Conservation (phyloP, 768 basidiomycete species). For the Pleurotus giganteus region DNA sequence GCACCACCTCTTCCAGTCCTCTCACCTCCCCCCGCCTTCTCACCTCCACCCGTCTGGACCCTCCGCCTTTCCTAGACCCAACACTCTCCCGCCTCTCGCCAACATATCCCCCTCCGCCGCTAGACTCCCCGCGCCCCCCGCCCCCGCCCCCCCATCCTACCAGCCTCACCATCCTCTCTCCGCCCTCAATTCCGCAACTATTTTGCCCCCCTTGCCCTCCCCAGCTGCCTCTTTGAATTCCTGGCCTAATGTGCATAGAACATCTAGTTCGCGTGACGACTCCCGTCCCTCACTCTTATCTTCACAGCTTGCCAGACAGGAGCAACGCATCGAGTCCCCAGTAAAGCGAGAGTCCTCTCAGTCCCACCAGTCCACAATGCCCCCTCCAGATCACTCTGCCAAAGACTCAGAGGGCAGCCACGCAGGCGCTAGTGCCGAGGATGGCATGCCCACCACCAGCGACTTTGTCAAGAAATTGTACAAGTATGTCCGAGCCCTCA, state of each 20-base stretch:
- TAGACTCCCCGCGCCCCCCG: conserved; percentile 2
- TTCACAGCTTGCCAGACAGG: conserved; percentile 17
- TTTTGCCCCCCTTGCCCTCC: conserved; percentile 20
- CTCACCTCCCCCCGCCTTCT: conserved; percentile 20
- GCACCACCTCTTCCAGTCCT: conserved; percentile 17
- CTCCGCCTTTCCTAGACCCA: conserved; percentile 13
- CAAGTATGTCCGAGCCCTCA: conserved; percentile 54
- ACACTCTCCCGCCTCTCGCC: conserved; percentile 18
- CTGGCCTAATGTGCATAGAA: conserved; percentile 29
- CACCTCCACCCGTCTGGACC: conserved; percentile 17
- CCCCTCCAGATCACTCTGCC: conserved; percentile 6
- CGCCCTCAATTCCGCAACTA: conserved; percentile 25
- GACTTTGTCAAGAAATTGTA: conserved; percentile 95
- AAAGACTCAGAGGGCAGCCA: neutral
- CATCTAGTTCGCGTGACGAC: conserved; percentile 43
- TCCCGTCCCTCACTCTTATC: conserved; percentile 22
- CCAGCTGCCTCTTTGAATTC: conserved; percentile 18
- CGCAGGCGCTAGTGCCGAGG: conserved; percentile 37
- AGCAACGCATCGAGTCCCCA: conserved; percentile 4
- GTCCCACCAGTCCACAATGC: conserved; percentile 2
- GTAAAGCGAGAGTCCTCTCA: conserved; percentile 23
- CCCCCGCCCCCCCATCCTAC: neutral
- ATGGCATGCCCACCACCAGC: conserved; percentile 81
- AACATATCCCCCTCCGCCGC: conserved; percentile 8
- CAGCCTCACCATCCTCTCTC: conserved; percentile 29